phyloP scores from a whole-genome alignment of 2,329 filamentous ascomycete genomes.

The Epichloe hybrida region DNA sequence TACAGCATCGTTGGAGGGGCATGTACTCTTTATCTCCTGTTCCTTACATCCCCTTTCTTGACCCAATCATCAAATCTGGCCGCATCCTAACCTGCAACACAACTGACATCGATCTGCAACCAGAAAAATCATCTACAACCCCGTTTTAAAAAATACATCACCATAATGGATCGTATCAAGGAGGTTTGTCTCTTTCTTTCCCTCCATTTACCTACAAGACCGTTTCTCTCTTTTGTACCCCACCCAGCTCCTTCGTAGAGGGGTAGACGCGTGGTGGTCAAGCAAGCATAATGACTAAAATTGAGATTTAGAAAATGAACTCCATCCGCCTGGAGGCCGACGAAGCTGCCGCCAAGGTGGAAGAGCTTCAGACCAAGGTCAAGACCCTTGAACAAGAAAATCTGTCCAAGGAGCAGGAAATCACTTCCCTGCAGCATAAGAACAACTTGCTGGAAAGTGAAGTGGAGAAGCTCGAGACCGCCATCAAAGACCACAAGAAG shows the following conservation, averaged over 20 bases:
- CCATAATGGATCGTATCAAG: constrained; percentile 77
- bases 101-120: constrained; percentile 12
- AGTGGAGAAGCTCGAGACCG: constrained; percentile 80
- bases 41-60: constrained; percentile 16
- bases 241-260: constrained; percentile 10
- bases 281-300: constrained; percentile 5
- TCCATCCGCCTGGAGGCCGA: constrained; percentile 89
- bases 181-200: constrained; percentile 47
- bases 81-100: constrained; percentile 20
- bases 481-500: constrained; percentile 78
- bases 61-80: constrained; percentile 18
- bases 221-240: constrained; percentile 17
- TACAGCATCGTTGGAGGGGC: constrained; percentile 21
- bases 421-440: constrained; percentile 91
- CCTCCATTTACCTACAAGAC: neutral
- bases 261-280: constrained; percentile 6
- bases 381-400: constrained; percentile 92
- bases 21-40: constrained; percentile 13
- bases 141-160: constrained; percentile 8
- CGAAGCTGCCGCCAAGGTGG: constrained; percentile 64
- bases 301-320: constrained; percentile 65
- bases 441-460: constrained; percentile 81
- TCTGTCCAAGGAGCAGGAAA: constrained; percentile 92
- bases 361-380: constrained; percentile 77
- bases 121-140: neutral